Evolutionary conservation across 768 basidiomycete genomes (phyloP), one percentile per base, ranked within the genome.

Genomic region (Megacollybia marginata): DNA sequence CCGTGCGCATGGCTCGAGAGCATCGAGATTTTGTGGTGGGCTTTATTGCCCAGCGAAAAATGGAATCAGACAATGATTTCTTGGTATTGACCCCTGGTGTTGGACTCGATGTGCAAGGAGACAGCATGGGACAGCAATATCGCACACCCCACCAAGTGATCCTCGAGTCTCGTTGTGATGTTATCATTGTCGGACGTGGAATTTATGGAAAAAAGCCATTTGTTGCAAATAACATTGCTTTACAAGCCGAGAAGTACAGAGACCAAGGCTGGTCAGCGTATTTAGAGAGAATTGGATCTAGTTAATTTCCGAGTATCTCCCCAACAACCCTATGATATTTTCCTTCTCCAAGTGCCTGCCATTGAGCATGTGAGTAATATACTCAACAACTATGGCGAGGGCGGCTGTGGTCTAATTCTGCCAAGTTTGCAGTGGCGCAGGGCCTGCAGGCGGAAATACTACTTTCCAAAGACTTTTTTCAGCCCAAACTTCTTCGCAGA

Each of bases 161-260:
- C 28, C 61, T 79, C 15, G 81, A 86, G 42, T 79, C 78, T 42
- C 94, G 92, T 28, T 90, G 90, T 63, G 96, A 99, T 68, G 78
- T 98, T 18, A 98, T 98, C 62, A 98, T 99, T 52, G 96, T 99
- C 43, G 96, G 96, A 28, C 74, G 96, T 52, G 96, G 96, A 0
- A 85, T 99, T 35, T 94, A 96, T 64, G 92, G 89, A 16, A 73
- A 75, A 47, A 71, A 73, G 52, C 63, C 65, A 43, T 71, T 64
- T 31, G 65, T 75, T 34, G 66, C 75, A 1, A 68, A 69, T 10
- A 59, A 64, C 12, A 78, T 82, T 33, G 69, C 72, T 32, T 69
- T 63, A 16, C 86, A 91, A 61, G 92, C 93, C n/a, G 79, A 88
- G 61, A 74, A 83, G 61, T 99, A 98, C 64, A 79, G 76, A 65